A percentile compares a stretch with the other conserved stretches of the same genome.
Evolutionary conservation across 129 eudicot species (phyloP).

Genomic region (Flaveria trinervia): DNA sequence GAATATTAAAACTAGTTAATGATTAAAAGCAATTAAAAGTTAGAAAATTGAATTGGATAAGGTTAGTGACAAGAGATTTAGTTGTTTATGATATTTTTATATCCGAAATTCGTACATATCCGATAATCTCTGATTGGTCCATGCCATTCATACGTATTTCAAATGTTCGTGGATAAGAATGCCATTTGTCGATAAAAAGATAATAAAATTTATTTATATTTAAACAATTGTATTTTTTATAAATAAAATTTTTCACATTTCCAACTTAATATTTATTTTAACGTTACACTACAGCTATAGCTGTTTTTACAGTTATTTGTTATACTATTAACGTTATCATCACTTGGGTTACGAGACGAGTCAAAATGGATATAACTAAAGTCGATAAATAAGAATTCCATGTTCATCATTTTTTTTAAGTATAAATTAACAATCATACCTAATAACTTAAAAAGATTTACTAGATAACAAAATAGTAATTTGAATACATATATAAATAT

Average conservation of each 20-base stretch:
- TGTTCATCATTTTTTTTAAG: no score
- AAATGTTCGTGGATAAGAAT: conserved; percentile 25
- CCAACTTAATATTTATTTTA: no score
- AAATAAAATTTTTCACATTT: neutral
- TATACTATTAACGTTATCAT: no score
- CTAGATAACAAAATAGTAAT: no score
- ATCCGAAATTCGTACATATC: conserved; percentile 12
- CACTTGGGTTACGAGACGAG: no score
- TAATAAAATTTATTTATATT: neutral
- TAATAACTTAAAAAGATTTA: no score
- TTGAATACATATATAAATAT: no score
- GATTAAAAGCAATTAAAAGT: neutral
- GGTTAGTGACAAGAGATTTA: conserved; percentile 18
- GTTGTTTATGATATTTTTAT: neutral
- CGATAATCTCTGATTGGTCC: conserved; percentile 33
- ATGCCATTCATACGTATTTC: conserved; percentile 28
- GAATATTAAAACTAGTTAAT: neutral
- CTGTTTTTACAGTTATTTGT: no score
- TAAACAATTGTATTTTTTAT: neutral
- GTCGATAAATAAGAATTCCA: no score
- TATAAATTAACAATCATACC: no score
- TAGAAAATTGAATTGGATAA: conserved; percentile 14
- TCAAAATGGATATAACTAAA: no score
- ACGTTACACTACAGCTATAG: no score
- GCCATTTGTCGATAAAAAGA: conserved; percentile 11